Evolutionary conservation across 192 early-diverging fungal genomes (phyloP).

Genomic region (Jimgerdemannia flammicorona): DNA sequence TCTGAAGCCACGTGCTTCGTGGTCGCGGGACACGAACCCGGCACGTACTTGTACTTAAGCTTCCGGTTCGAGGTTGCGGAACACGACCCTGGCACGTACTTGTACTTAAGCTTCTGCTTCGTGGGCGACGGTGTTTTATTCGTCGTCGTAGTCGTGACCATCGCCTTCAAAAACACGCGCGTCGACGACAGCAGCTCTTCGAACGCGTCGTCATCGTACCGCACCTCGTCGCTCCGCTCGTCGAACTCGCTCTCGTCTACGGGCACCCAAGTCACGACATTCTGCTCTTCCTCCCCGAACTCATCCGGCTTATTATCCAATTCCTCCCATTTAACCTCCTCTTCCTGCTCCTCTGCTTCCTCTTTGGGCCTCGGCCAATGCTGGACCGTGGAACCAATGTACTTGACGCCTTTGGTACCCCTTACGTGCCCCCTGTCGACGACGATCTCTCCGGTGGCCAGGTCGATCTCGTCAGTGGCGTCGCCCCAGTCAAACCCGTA

Average conservation of each 20-base stretch:
- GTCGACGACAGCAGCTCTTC: not conserved
- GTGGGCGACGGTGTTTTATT: no score
- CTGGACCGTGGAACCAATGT: not conserved
- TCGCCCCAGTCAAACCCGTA: not conserved
- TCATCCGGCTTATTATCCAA: no score
- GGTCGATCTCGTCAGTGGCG: not conserved
- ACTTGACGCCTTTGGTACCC: not conserved
- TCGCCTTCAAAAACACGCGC: not conserved
- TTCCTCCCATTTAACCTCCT: not conserved
- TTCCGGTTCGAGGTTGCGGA: no score
- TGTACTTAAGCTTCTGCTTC: no score
- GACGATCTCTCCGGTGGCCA: not conserved
- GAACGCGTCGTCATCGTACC: not conserved
- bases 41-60: no score
- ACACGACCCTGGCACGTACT: no score
- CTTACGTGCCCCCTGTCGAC: slow-evolving; percentile 1
- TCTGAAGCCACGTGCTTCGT: not conserved
- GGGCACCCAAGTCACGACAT: not conserved
- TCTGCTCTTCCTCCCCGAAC: not conserved
- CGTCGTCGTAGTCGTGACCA: no score
- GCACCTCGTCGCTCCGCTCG: not conserved
- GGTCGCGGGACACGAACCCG: no score
- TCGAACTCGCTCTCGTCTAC: not conserved
- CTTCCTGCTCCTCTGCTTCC: not conserved
- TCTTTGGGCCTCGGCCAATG: not conserved